Percentiles rank a stretch among this genome's conserved stretches.
Conservation (phyloP, 2,329 filamentous ascomycete species). For the Ploettnerulaceae sp. region DNA sequence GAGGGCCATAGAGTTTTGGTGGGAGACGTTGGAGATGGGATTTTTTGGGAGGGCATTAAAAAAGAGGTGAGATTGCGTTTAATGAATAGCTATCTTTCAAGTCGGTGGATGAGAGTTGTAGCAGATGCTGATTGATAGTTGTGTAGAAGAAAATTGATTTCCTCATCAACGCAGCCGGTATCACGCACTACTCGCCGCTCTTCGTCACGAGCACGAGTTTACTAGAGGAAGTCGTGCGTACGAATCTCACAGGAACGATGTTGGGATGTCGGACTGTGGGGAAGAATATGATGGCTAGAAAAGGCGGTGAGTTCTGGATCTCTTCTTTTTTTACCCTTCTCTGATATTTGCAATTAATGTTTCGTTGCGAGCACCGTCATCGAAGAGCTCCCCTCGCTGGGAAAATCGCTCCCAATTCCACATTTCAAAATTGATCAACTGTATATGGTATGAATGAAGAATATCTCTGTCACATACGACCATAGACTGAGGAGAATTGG, state of each 20-base stretch:
- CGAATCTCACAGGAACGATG: conserved; percentile 66
- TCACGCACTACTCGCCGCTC: conserved; percentile 63
- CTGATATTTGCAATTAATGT: no score
- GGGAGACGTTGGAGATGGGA: conserved; percentile 30
- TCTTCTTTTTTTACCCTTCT: neutral
- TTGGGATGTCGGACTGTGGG: conserved; percentile 52
- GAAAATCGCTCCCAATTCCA: no score
- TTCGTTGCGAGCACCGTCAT: no score
- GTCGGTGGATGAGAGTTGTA: neutral
- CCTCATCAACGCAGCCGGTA: conserved; percentile 76
- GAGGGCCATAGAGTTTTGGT: conserved; percentile 21
- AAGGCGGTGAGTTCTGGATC: conserved; percentile 22
- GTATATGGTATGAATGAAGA: no score
- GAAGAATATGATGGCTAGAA: conserved; percentile 43
- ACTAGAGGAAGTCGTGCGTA: conserved; percentile 56
- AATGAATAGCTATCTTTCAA: neutral
- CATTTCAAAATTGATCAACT: no score
- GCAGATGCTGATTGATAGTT: neutral
- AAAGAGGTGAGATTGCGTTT: conserved; percentile 21
- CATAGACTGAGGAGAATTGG: no score
- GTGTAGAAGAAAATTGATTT: conserved; percentile 43
- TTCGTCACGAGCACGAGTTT: conserved; percentile 45
- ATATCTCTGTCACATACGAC: no score
- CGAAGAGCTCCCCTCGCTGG: no score
- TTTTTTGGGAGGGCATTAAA: conserved; percentile 27